Evolutionary conservation across 2,329 filamentous ascomycete genomes (phyloP), one percentile per base, ranked within the genome.

Genomic region (Diaporthe vexans): DNA sequence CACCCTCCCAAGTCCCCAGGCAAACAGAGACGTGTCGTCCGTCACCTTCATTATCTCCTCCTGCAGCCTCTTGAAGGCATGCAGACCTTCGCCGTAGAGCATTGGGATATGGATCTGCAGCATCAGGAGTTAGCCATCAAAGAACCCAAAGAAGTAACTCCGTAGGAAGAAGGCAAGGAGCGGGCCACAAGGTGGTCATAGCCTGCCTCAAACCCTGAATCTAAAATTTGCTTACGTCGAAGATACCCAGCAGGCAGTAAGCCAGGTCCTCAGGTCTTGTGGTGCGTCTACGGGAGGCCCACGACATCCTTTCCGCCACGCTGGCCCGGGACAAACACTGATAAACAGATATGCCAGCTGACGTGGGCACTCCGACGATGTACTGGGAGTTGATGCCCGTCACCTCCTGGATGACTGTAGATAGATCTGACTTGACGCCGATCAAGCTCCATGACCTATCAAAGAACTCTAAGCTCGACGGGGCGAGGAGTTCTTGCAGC

Each of bases 171-270:
- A 2, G 35, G 37, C 37, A 40, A 40, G 37, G 37, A 15, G 37
- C 35, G 11, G 35, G 35, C 35, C 35, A 11, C 10, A 37, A 2
- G 35, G 35, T 40, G 37, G 37, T 40, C 37, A 13, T 40, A 2
- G 37, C 37, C 37, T 40, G 37, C 15, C 37, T 40, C 37, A 40
- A 40, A 13, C 13, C 37, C 10, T 40, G 37, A 1, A 40, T 40
- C 37, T 40, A 40, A 13, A 40, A 40, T 11, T 40, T 40, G 10
- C 37, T 40, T 40, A 40, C 37, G 37, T 79, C 77, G 70, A 81
- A 81, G 0, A 81, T 77, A 3, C 80, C 80, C 10, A 81, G 74
- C 4, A 81, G 76, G 26, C 77, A 79, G 57, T 81, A 81, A 2
- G 80, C 78, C 2, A 75, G 43, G 46, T 81, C 80, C 70, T 81